Percentiles rank a stretch among this genome's conserved stretches.
Conservation (phyloP, 306 rosid genomes). For the Abrus pulchellus region DNA sequence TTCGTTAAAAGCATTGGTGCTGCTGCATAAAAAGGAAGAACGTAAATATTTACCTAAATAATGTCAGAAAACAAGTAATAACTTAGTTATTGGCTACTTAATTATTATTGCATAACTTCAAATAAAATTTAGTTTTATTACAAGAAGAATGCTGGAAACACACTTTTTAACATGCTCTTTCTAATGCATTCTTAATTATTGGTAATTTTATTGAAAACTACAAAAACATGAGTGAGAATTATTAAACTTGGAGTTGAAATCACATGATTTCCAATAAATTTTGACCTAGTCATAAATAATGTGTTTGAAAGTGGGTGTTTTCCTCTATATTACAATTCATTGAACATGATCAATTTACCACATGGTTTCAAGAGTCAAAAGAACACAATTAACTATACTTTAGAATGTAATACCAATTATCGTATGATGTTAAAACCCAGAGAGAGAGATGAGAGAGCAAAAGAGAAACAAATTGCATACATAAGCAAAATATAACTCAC, state of each 20-base stretch:
- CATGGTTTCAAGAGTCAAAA: constrained; percentile 10
- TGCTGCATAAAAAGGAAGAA: constrained; percentile 28
- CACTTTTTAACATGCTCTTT: too few species aligned
- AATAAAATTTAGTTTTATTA: background rate
- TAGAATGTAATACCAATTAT: constrained; percentile 27
- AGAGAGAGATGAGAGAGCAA: background rate
- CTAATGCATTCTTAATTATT: too few species aligned
- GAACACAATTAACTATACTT: background rate
- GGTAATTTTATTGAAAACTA: too few species aligned
- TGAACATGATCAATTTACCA: constrained; percentile 1
- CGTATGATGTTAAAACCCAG: constrained; percentile 1
- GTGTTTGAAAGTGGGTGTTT: too few species aligned
- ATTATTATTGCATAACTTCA: constrained; percentile 31
- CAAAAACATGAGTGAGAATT: too few species aligned
- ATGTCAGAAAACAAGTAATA: constrained; percentile 12
- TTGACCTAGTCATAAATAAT: too few species aligned
- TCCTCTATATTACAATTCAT: background rate
- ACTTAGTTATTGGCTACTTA: background rate
- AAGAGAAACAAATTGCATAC: background rate
- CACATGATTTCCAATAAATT: too few species aligned
- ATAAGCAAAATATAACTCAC: constrained; percentile 59
- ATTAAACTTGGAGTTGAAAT: too few species aligned
- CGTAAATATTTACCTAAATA: constrained; percentile 4
- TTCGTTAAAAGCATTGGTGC: constrained; percentile 1
- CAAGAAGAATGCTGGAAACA: background rate